A percentile compares a stretch with the other conserved stretches of the same genome.
These are phyloP conservation scores for Cercospora sojina DNA, from an alignment of 2,329 filamentous ascomycete genomes.

Conservation along the genomic window DNA sequence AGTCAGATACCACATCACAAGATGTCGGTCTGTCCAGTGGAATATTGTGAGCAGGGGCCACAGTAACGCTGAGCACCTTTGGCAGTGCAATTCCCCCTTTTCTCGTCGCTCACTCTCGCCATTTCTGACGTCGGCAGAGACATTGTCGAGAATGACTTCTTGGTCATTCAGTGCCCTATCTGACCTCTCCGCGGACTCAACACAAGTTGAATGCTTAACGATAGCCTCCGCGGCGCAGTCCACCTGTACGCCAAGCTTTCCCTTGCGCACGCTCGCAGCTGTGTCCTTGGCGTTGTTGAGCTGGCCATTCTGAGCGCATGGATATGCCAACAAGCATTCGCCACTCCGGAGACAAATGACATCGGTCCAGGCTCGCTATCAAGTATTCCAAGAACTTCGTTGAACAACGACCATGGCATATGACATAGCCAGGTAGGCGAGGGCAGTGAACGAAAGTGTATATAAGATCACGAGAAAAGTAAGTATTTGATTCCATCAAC, in stretches of 20 bases:
- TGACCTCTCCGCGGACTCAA: background rate
- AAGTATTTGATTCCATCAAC: background rate
- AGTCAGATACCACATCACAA: background rate
- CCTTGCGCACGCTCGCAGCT: background rate
- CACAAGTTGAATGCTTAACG: background rate
- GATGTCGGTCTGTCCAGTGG: background rate
- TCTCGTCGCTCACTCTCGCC: background rate
- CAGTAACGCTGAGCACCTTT: background rate
- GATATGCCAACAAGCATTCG: background rate
- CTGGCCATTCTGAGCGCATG: background rate
- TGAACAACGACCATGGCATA: background rate
- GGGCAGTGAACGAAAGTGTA: background rate
- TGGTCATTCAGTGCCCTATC: background rate
- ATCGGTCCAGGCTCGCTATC: conserved; percentile 8
- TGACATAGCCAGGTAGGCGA: background rate
- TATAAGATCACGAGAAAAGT: background rate
- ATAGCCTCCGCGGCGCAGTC: background rate
- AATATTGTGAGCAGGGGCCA: background rate
- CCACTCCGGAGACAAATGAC: background rate
- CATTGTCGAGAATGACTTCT: background rate
- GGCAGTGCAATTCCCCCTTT: no score
- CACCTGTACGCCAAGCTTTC: background rate
- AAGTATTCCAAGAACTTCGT: background rate
- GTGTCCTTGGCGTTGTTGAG: background rate
- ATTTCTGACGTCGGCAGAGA: conserved; percentile 1